Base-by-base conservation (phyloP, 2,329 filamentous ascomycete genomes). In the Pleochaeta shiraiana region DNA sequence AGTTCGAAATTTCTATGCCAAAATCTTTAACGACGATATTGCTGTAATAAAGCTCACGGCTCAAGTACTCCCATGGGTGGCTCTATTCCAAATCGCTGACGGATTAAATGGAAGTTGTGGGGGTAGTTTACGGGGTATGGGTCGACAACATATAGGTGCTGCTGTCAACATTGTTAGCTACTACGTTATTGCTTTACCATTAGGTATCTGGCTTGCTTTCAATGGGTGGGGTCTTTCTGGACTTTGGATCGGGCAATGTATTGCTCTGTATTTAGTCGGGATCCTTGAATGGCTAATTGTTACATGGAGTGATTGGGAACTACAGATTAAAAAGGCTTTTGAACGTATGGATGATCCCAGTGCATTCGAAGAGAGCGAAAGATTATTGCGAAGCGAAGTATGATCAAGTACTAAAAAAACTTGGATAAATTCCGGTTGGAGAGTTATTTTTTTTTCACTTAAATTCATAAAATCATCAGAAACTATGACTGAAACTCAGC, bases 1-100 rank as follows among this genome's bases (percentile, higher is more conserved):
- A 0, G 85, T 86, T 2, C 86, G 85, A 67, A 76, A 90, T 68
- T 78, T 84, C 28, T 90, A 92, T 68, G 90, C 86, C 0, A 81
- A 81, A 64, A 81, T 95, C 1, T 95, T 95, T 77, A 95, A 91
- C 70, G 81, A 90, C 67, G 88, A 95, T 69, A 74, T 81, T 24
- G 75, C 79, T 0, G 90, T 95, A 0, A 79, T 95, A 53, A 76
- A 73, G 9, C 80, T 95, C 0, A 91, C 90, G 0, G 82, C 86
- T 0, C 76, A 85, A 19, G 86, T 95, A 30, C 84, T 95, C 78
- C 90, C 90, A 0, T 92, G 85, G 70, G 90, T 95, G 0, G 90
- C 90, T 0, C 77, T 95, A 1, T 95, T 95, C 74, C 90, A 95
- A 76, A 91, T 95, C 66, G 89, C 90, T 0, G 90, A 95, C 72